A percentile compares a stretch with the other conserved stretches of the same genome.
Evolutionary conservation across 768 basidiomycete species (phyloP).

Genomic region (Mycena vitilis): DNA sequence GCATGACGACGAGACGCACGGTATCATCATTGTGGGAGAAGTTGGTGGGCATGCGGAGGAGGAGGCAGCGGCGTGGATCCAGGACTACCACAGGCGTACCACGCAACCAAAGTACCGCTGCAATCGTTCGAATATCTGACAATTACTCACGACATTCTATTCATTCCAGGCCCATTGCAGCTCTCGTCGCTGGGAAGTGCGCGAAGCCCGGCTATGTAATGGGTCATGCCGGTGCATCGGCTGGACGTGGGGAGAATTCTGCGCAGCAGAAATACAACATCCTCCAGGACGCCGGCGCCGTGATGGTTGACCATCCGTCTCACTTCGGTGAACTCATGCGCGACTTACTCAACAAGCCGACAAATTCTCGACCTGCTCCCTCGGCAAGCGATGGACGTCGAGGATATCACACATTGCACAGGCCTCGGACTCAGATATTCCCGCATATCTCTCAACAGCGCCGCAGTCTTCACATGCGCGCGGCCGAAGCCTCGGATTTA

Average conservation of each 20-base stretch:
- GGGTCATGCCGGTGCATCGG: constrained; percentile 34
- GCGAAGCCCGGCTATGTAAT: constrained; percentile 20
- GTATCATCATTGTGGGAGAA: constrained; percentile 30
- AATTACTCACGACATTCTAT: background rate
- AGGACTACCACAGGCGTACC: constrained; percentile 3
- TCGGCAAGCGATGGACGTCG: background rate
- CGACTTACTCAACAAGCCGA: background rate
- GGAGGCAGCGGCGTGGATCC: constrained; percentile 32
- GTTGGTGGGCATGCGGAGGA: constrained; percentile 31
- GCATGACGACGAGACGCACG: constrained; percentile 26
- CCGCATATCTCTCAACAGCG: background rate
- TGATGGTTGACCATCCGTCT: constrained; percentile 30
- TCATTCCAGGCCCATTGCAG: constrained; percentile 27
- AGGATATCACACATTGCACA: constrained; percentile 1
- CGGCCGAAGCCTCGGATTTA: background rate
- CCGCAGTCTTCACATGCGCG: constrained; percentile 4
- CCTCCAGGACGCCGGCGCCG: constrained; percentile 20
- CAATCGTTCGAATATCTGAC: no score
- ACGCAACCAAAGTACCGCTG: constrained; percentile 9
- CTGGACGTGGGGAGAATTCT: constrained; percentile 8
- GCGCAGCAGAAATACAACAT: constrained; percentile 18
- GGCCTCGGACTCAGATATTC: background rate
- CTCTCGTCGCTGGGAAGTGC: constrained; percentile 21
- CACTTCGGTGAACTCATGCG: constrained; percentile 29
- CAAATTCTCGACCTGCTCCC: background rate